phyloP scores from a whole-genome alignment of 495 filamentous ascomycete species.

The Penicillium paxilli region DNA sequence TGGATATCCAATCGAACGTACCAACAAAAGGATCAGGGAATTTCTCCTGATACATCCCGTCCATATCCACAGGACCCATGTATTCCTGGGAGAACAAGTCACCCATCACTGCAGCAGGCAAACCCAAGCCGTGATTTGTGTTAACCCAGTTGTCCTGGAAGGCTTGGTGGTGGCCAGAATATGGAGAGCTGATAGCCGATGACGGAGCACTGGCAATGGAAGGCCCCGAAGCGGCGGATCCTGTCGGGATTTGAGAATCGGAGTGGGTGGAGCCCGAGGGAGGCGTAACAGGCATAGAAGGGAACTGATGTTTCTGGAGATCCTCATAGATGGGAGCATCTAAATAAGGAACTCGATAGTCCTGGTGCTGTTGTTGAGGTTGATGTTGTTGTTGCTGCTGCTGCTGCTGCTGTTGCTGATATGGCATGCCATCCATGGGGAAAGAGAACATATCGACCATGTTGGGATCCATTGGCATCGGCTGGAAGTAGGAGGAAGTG shows the following conservation, averaged over 20 bases:
- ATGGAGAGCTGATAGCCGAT: constrained; percentile 80
- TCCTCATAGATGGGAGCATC: constrained; percentile 27
- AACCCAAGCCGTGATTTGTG: constrained; percentile 60
- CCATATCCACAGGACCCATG: constrained; percentile 35
- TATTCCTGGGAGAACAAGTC: constrained; percentile 55
- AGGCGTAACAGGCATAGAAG: constrained; percentile 40
- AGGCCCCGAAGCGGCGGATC: constrained; percentile 74
- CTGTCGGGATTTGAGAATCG: constrained; percentile 51
- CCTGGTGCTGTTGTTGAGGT: background rate
- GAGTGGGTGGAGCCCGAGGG: constrained; percentile 30
- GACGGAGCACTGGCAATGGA: constrained; percentile 72
- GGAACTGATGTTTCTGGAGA: constrained; percentile 32
- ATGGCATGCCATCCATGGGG: constrained; percentile 26
- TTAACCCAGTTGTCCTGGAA: constrained; percentile 61
- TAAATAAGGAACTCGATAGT: constrained; percentile 30
- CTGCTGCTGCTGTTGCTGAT: constrained; percentile 21
- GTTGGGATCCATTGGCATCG: constrained; percentile 37
- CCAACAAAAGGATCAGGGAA: constrained; percentile 67
- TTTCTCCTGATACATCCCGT: constrained; percentile 58
- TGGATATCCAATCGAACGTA: too few relatives aligned
- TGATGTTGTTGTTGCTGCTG: background rate
- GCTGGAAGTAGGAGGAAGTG: constrained; percentile 33
- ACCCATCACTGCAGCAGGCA: constrained; percentile 67
- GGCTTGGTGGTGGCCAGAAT: constrained; percentile 63
- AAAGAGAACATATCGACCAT: constrained; percentile 37